Conservation (phyloP, 192 early-diverging fungal genomes). For the Coemansia sp. region DNA sequence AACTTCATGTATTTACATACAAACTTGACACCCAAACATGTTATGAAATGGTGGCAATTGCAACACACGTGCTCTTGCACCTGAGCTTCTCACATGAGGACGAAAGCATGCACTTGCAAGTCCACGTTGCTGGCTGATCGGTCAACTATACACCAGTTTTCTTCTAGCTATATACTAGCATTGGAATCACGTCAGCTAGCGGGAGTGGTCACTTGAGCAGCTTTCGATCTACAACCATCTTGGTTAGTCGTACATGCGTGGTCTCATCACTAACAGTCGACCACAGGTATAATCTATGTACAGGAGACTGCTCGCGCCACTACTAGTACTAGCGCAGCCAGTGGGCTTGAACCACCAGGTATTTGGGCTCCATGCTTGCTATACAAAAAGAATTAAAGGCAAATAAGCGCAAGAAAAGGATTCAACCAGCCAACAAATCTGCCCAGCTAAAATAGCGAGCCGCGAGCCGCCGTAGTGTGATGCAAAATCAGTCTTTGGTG, state of each 20-base stretch:
- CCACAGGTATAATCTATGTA: background rate
- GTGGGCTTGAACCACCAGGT: background rate
- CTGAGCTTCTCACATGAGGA: too few species aligned
- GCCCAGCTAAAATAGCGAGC: too few species aligned
- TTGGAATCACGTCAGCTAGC: conserved; percentile 25
- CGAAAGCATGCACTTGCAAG: background rate
- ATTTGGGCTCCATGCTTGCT: too few species aligned
- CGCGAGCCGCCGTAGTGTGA: too few species aligned
- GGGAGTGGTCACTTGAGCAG: conserved; percentile 31
- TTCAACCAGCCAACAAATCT: too few species aligned
- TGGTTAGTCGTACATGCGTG: conserved; percentile 19
- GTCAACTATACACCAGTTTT: conserved; percentile 36
- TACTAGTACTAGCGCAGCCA: conserved; percentile 30
- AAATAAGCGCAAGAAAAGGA: too few species aligned
- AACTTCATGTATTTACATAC: too few species aligned
- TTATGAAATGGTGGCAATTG: too few species aligned
- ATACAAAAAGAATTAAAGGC: too few species aligned
- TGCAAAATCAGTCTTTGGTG: too few species aligned
- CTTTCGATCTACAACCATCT: conserved; percentile 24
- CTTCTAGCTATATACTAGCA: conserved; percentile 42
- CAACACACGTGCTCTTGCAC: too few species aligned
- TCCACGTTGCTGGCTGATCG: conserved; percentile 1
- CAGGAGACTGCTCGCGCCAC: conserved; percentile 10
- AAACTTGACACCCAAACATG: too few species aligned
- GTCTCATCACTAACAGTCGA: conserved; percentile 10